Evolutionary conservation across 1,139 yeast species (phyloP).

Genomic region (Geotrichum carabidarum): DNA sequence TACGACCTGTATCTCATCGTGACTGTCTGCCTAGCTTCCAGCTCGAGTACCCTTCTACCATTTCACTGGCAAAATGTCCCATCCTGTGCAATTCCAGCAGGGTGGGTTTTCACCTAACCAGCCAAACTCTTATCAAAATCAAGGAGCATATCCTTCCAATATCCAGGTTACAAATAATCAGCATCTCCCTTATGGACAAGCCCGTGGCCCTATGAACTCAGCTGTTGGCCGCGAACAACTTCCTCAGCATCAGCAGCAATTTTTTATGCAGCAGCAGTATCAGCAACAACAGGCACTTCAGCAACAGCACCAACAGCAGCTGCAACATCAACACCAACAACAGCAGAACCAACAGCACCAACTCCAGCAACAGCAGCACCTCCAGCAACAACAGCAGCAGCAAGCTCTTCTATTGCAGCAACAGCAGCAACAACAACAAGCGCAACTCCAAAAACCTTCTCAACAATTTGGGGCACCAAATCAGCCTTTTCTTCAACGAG

Average conservation of each 20-base stretch:
- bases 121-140: neutral
- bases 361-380: constrained; percentile 20
- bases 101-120: constrained; percentile 10
- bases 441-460: constrained; percentile 15
- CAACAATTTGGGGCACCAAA: constrained; percentile 20
- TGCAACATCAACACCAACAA: constrained; percentile 5
- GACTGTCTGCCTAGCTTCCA: too few species aligned
- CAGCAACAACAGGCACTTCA: constrained; percentile 19
- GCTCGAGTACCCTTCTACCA: too few species aligned
- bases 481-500: constrained; percentile 24
- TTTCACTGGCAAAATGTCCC: neutral
- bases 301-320: constrained; percentile 7
- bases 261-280: constrained; percentile 4
- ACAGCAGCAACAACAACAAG: constrained; percentile 12
- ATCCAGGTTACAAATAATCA: neutral
- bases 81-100: constrained; percentile 8
- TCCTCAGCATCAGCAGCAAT: constrained; percentile 16
- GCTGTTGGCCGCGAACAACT: constrained; percentile 4
- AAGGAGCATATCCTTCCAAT: neutral
- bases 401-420: too few species aligned
- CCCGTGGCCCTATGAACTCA: neutral
- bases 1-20: neutral
- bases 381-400: constrained; percentile 17
- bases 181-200: neutral
- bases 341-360: constrained; percentile 20